Evolutionary conservation across 768 basidiomycete genomes (phyloP), one percentile per base, ranked within the genome.

Genomic region (Phaeotremella fagi): DNA sequence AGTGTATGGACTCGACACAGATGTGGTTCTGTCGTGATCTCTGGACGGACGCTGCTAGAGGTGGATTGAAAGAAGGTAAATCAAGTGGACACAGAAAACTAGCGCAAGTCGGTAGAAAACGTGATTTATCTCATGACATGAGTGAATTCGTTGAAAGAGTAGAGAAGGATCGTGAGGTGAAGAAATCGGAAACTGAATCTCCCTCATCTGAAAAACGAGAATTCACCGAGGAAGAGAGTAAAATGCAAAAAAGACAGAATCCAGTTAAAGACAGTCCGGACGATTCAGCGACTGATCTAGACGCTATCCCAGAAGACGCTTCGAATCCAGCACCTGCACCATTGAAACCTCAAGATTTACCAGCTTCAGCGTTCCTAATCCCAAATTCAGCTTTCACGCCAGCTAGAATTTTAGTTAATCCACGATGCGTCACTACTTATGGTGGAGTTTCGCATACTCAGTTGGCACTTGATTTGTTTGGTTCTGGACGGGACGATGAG

Each of bases 1-100:
- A 86, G 25, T 99, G 95, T 72, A 81, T 97, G 66, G 95, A 98
- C 73, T 92, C 89, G 68, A 88, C 85, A 31, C 95, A 99, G 74
- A 90, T 92, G 28, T 98, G 89, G 87, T 98, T 99, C 78, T 99
- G 95, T 65, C 78, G 95, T 31, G 95, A 99, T 74, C 79, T 99
- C 33, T 99, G 95, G 95, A 81, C 90, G n/a, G 81, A 82, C 59
- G 86, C 85, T 42, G 94, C 94, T 0, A 78, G 80, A 24, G 87
- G 88, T 45, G 85, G 85, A 20, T 59, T 78, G 48, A 75, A 74
- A 54, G 63, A 62, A 18, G 71, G 71, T 29, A 66, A 67, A 29
- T 70, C 70, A 26, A 60, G 61, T 33, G 63, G 70, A 44, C 57
- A 63, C 41, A 50, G 63, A 42, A 60, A 63, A 28, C 23, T 66